Base-by-base conservation (phyloP, 768 basidiomycete genomes). In the Lanmaoa rubissima region DNA sequence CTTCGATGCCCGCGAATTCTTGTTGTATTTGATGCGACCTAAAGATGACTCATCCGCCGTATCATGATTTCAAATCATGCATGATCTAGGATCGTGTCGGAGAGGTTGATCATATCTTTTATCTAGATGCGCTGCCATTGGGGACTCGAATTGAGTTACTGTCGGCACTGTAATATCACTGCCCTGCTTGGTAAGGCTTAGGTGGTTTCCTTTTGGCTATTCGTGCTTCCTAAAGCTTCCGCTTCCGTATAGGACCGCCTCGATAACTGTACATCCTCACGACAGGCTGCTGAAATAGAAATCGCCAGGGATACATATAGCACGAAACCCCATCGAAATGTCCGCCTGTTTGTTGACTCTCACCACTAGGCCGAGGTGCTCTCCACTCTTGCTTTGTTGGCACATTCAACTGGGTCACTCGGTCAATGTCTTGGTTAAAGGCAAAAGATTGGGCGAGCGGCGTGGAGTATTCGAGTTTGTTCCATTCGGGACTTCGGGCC, bases 401-500 rank as follows among this genome's bases (percentile, higher is more conserved):
- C 38, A 31, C 39, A 9, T 19, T 57, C 38, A n/a, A 32, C 44
- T 43, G 3, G 13, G 14, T n/a, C 39, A 2, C 28, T 36, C 19
- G 31, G 1, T 3, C 21, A 0, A 73, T 71, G 71, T 71, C 71
- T 55, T 71, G 69, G 70, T 47, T 71, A 31, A 67, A 67, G 32
- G 65, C 57, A 11, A 73, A 58, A 34, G 70, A 71, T 42, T 71
- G 62, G 71, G 56, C 53, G 39, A 63, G 63, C 0, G 71, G 67
- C 5, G 55, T 67, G 24, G 70, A 71, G 49, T 75, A 75, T 54
- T 75, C 74, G 14, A 72, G 44, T 36, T 41, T 75, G 47, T 74
- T 75, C 53, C 66, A 73, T 48, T 75, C 74, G 12, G 74, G 74
- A 13, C 61, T 75, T 10, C 64, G 61, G n/a, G 64, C 61, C 4